Evolutionary conservation across 2,329 filamentous ascomycete species (phyloP).

Genomic region (Pseudogymnoascus destructans): DNA sequence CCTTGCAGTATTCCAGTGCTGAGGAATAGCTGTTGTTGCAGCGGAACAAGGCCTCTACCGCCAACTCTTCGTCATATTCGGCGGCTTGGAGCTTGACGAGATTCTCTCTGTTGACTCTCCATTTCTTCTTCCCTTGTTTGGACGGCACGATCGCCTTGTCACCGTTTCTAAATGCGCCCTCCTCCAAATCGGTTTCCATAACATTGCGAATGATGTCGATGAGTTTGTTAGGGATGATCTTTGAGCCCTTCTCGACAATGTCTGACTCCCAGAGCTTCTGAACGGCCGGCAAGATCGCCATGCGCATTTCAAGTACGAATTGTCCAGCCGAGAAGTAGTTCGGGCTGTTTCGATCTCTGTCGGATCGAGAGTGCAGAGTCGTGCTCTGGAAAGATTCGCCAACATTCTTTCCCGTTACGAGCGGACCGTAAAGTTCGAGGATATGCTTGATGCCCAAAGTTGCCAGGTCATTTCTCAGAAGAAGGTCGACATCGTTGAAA

Average conservation of each 20-base stretch:
- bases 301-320: constrained; percentile 74
- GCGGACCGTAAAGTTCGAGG: constrained; percentile 63
- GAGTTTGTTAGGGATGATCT: constrained; percentile 61
- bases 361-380: constrained; percentile 34
- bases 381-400: constrained; percentile 58
- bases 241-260: constrained; percentile 68
- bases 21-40: constrained; percentile 51
- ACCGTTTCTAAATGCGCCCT: constrained; percentile 45
- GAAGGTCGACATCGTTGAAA: constrained; percentile 28
- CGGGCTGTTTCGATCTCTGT: constrained; percentile 40
- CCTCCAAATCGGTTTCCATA: constrained; percentile 64
- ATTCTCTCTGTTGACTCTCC: constrained; percentile 37
- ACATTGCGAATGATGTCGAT: constrained; percentile 75
- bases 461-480: constrained; percentile 33
- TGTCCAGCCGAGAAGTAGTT: constrained; percentile 58
- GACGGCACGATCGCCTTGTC: constrained; percentile 41
- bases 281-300: constrained; percentile 64
- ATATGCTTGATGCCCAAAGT: constrained; percentile 63
- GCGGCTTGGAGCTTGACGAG: constrained; percentile 30
- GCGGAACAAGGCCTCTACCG: constrained; percentile 68
- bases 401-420: constrained; percentile 67
- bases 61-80: constrained; percentile 47
- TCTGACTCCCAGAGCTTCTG: constrained; percentile 73
- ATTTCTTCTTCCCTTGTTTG: constrained; percentile 30
- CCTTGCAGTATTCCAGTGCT: constrained; percentile 63